Evolutionary conservation across 1,139 yeast species (phyloP), one percentile per base, ranked within the genome.

Genomic region (Yamadazyma friedrichii): DNA sequence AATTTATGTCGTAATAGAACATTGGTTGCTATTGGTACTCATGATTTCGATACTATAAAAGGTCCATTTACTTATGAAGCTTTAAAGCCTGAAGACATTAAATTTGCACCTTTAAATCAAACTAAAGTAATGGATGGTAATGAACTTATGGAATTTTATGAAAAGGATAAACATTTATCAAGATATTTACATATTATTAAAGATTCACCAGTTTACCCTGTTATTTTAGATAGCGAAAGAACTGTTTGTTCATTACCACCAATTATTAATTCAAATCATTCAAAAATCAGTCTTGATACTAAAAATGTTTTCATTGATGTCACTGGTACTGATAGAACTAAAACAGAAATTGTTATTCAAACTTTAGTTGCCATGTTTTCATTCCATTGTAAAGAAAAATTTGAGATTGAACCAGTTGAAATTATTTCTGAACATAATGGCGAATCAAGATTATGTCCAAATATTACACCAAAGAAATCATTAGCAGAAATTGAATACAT

Each of bases 21-120:
- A 33, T 78, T 94, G 56, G 98, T 93, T 41, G 98, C 98, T 44
- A 89, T 91, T 74, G 99, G 99, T 55, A 94, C 99, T 44, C 99
- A 94, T 62, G 98, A 94, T 67, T 72, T 85, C 48, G 96, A 88
- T 62, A 80, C 86, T 39, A 70, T 93, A 52, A 65, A 78, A 35
- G 88, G 93, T 20, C 96, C 96, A 42, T 88, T 89, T 70, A 81
- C 91, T 42, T 94, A 88, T 70, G 88, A 85, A 60, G 98, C 93
- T 31, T 72, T 87, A 51, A 72, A 80, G 42, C 97, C 97, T 44
- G 70, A 77, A 53, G 91, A 87, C 37, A 80, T 94, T 61, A 75
- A 78, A 49, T 88, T 88, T 55, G 72, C 73, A 35, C 98, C 98
- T 37, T 78, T 94, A 59, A 91, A 91, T 65, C 98, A 94, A 70